phyloP scores from a whole-genome alignment of 1,284 basidiomycete genomes.

The Rhodotorula sp. region DNA sequence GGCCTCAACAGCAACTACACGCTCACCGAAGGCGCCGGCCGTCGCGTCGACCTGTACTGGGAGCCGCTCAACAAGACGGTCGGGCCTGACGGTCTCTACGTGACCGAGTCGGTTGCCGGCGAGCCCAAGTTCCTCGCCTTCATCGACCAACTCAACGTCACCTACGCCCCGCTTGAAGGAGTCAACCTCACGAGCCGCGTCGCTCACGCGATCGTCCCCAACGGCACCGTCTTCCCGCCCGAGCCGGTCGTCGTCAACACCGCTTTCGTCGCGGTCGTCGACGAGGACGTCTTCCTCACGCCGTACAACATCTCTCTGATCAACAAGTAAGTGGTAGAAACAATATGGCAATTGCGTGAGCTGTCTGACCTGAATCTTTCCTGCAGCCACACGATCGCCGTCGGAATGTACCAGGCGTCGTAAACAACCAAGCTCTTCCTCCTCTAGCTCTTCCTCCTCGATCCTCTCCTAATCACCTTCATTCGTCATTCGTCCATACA shows the following conservation, averaged over 20 bases:
- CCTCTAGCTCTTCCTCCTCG: too few species aligned
- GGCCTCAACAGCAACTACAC: slow-evolving; percentile 59
- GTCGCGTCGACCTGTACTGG: slow-evolving; percentile 58
- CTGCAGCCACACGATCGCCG: slow-evolving; percentile 49
- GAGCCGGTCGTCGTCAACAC: slow-evolving; percentile 54
- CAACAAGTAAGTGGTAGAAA: background rate
- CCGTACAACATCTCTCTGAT: slow-evolving; percentile 51
- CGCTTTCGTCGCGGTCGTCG: slow-evolving; percentile 61
- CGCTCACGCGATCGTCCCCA: slow-evolving; percentile 49
- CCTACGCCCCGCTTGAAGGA: slow-evolving; percentile 48
- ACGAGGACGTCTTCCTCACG: slow-evolving; percentile 58
- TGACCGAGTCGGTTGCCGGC: slow-evolving; percentile 56
- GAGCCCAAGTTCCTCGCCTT: slow-evolving; percentile 56
- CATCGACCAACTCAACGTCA: slow-evolving; percentile 65
- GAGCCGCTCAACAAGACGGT: slow-evolving; percentile 59
- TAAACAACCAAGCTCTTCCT: background rate
- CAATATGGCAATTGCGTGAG: too few species aligned
- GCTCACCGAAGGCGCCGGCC: slow-evolving; percentile 54
- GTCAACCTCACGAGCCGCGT: slow-evolving; percentile 2
- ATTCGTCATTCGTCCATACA: too few species aligned
- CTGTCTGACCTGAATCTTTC: too few species aligned
- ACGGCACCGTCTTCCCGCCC: slow-evolving; percentile 41
- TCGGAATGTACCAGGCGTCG: slow-evolving; percentile 4
- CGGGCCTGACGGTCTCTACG: slow-evolving; percentile 58
- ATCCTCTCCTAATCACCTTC: too few species aligned